Evolutionary conservation across 305 asterid genomes (phyloP).

Genomic region (Plantago coronopus): DNA sequence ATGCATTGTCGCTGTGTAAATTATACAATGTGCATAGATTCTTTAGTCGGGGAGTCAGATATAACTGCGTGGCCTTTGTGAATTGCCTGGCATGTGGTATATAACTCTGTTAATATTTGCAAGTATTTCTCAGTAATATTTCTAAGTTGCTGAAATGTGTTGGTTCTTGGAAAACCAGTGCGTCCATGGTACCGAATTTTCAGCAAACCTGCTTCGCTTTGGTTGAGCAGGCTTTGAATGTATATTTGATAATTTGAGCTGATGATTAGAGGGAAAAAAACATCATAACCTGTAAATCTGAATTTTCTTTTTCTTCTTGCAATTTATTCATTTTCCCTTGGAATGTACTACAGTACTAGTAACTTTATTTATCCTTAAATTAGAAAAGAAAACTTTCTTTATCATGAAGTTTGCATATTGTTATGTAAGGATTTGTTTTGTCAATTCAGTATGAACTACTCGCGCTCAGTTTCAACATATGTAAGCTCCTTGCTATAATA

Average conservation of each 20-base stretch:
- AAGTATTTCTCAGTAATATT: slow-evolving; percentile 22
- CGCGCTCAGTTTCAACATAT: no score
- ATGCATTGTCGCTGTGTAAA: slow-evolving; percentile 29
- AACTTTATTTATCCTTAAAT: no score
- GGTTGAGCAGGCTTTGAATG: not conserved
- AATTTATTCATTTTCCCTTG: no score
- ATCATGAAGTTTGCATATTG: no score
- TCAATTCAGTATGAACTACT: no score
- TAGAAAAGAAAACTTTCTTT: no score
- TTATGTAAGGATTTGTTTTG: no score
- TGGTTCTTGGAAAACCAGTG: slow-evolving; percentile 20
- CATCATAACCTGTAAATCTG: no score
- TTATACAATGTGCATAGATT: slow-evolving; percentile 44
- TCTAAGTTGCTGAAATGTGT: slow-evolving; percentile 15
- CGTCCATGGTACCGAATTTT: not conserved
- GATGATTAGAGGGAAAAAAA: no score
- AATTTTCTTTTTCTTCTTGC: no score
- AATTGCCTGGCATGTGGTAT: slow-evolving; percentile 6
- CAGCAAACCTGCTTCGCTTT: not conserved
- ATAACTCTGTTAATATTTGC: slow-evolving; percentile 21
- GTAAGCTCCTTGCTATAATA: no score
- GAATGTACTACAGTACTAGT: no score
- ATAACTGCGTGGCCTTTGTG: slow-evolving; percentile 10
- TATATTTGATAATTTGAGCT: not conserved
- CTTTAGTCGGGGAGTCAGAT: slow-evolving; percentile 21